Percentiles rank a stretch among this genome's conserved stretches.
Conservation (phyloP, 2,329 filamentous ascomycete species). For the Aspergillus latus region DNA sequence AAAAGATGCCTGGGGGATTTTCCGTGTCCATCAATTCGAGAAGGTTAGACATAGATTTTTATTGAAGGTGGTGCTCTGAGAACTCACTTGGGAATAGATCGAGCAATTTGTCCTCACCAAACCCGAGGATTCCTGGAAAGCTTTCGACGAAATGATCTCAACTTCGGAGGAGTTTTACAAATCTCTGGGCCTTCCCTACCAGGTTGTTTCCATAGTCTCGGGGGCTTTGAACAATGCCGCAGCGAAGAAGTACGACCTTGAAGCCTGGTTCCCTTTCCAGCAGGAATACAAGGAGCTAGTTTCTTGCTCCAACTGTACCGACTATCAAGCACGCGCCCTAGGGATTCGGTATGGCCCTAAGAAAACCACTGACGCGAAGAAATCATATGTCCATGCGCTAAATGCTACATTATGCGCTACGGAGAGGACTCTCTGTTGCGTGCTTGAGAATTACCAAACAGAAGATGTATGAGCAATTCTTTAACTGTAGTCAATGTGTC, state of each 20-base stretch:
- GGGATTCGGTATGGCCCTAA: slow-evolving; percentile 91
- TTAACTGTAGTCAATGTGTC: slow-evolving; percentile 4
- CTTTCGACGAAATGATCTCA: slow-evolving; percentile 89
- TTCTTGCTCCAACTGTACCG: slow-evolving; percentile 95
- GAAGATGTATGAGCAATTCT: slow-evolving; percentile 61
- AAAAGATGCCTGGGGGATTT: slow-evolving; percentile 95
- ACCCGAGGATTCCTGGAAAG: slow-evolving; percentile 87
- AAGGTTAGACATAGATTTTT: slow-evolving; percentile 56
- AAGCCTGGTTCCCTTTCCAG: slow-evolving; percentile 95
- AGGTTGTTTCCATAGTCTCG: slow-evolving; percentile 91
- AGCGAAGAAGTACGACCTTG: slow-evolving; percentile 91
- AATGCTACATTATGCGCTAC: slow-evolving; percentile 91
- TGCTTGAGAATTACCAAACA: slow-evolving; percentile 96
- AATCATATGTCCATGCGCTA: slow-evolving; percentile 91
- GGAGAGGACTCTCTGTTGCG: slow-evolving; percentile 86
- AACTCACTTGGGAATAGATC: slow-evolving; percentile 47
- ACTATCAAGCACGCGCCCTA: slow-evolving; percentile 91
- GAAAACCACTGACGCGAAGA: slow-evolving; percentile 77
- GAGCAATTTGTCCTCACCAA: slow-evolving; percentile 80
- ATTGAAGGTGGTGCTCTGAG: neutral
- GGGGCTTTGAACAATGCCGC: slow-evolving; percentile 88
- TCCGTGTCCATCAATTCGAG: slow-evolving; percentile 97
- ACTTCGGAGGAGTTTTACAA: slow-evolving; percentile 95
- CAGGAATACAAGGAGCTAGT: slow-evolving; percentile 98
- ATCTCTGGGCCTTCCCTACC: slow-evolving; percentile 83